Percentiles rank a stretch among this genome's conserved stretches.
Conservation (phyloP, 176 grass and related monocot species). For the Oryza australiensis region DNA sequence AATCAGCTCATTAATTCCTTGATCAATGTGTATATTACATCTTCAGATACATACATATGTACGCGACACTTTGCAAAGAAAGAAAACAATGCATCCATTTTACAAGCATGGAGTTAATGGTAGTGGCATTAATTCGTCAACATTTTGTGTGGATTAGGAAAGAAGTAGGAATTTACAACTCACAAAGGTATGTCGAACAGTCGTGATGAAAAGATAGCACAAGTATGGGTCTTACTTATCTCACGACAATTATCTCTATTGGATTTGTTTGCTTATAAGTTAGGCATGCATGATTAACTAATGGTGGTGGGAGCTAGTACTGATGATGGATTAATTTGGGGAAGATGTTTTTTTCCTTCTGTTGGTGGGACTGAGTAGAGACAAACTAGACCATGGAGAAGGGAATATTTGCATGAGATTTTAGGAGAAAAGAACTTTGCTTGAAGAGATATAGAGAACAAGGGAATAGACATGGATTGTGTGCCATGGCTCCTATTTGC, state of each 20-base stretch:
- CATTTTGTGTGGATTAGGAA: slow-evolving; percentile 38
- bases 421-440: slow-evolving; percentile 36
- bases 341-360: slow-evolving; percentile 29
- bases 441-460: slow-evolving; percentile 51
- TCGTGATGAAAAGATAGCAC: neutral
- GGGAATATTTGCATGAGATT: slow-evolving; percentile 60
- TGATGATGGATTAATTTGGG: slow-evolving; percentile 36
- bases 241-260: slow-evolving; percentile 18
- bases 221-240: slow-evolving; percentile 30
- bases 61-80: neutral
- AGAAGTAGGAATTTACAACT: neutral
- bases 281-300: slow-evolving; percentile 41
- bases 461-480: slow-evolving; percentile 58
- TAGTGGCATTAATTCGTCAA: neutral
- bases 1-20: neutral
- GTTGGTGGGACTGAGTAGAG: slow-evolving; percentile 38
- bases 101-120: neutral
- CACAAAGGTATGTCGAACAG: neutral
- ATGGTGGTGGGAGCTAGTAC: slow-evolving; percentile 38
- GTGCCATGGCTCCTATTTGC: slow-evolving; percentile 46
- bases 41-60: neutral
- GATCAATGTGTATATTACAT: neutral
- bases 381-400: slow-evolving; percentile 40
- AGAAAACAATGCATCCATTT: slow-evolving; percentile 10
- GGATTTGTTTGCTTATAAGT: slow-evolving; percentile 37